Evolutionary conservation across 306 rosid species (phyloP).

Genomic region (Nissolia schottii): DNA sequence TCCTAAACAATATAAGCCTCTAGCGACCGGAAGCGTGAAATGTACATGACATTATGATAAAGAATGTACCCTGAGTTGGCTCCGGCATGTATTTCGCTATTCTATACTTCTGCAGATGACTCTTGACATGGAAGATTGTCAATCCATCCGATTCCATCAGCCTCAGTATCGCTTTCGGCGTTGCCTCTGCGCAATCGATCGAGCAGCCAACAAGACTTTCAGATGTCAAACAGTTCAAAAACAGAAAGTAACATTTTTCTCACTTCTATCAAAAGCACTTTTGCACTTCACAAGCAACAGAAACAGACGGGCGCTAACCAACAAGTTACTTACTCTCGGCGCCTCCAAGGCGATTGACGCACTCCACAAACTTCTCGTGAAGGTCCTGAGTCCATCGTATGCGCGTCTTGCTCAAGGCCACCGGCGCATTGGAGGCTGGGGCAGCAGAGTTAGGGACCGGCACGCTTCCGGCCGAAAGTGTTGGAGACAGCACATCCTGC

Average conservation of each 20-base stretch:
- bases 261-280: no score
- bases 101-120: slow-evolving; percentile 96
- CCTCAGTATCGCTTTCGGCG: slow-evolving; percentile 78
- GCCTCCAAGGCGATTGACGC: slow-evolving; percentile 83
- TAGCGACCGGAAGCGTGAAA: background rate
- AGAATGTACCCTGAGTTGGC: slow-evolving; percentile 53
- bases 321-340: slow-evolving; percentile 58
- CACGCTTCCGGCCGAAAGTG: slow-evolving; percentile 25
- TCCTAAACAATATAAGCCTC: background rate
- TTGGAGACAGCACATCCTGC: slow-evolving; percentile 48
- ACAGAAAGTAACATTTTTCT: no score
- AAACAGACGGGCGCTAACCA: no score
- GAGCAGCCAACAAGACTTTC: background rate
- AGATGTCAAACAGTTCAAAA: background rate
- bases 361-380: slow-evolving; percentile 82
- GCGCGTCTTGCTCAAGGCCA: slow-evolving; percentile 50
- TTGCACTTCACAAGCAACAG: background rate
- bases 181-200: slow-evolving; percentile 79
- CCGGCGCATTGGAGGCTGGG: slow-evolving; percentile 36
- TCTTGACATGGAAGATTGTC: slow-evolving; percentile 85
- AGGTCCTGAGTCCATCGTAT: slow-evolving; percentile 94
- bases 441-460: slow-evolving; percentile 22
- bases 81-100: slow-evolving; percentile 81
- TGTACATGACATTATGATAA: slow-evolving; percentile 1
- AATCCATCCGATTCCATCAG: slow-evolving; percentile 75